A percentile compares a stretch with the other conserved stretches of the same genome.
Conservation (phyloP, 805 yeast genomes). For the Blastobotrys robertii region DNA sequence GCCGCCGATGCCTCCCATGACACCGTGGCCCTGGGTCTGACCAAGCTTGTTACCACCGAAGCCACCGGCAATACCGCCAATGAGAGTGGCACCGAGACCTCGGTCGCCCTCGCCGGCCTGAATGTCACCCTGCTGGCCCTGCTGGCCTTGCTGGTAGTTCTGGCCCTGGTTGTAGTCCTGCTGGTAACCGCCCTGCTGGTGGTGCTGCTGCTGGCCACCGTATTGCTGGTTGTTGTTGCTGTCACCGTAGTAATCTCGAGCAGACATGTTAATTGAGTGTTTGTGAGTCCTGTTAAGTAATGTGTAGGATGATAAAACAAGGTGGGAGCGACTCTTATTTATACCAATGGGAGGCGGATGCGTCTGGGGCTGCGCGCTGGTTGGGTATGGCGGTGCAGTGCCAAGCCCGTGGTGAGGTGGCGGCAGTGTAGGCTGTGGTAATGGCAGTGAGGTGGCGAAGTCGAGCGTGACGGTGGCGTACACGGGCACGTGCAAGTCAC, state of each 20-base stretch:
- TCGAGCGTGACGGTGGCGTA: no score
- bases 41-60: conserved; percentile 8
- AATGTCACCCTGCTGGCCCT: neutral
- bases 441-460: no score
- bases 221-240: conserved; percentile 2
- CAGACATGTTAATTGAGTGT: conserved; percentile 6
- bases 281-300: neutral
- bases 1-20: conserved; percentile 9
- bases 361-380: no score
- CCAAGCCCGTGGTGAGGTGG: no score
- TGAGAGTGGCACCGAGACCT: conserved; percentile 7
- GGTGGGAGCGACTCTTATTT: neutral
- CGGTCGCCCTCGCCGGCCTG: conserved; percentile 6
- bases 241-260: conserved; percentile 5
- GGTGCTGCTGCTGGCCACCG: conserved; percentile 2
- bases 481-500: no score
- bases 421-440: no score
- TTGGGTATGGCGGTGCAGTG: no score
- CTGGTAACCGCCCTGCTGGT: conserved; percentile 1
- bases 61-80: conserved; percentile 12
- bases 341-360: no score
- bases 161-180: conserved; percentile 1
- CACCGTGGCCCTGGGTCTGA: conserved; percentile 4
- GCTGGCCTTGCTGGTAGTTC: neutral
- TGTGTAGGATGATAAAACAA: neutral